Conservation (phyloP, 345 rosid species). For the rapeseed (Brassica napus) region Da-Ae NC_063446.1:4797001-4797500, state of each 20-base stretch:
- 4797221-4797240: slow-evolving; percentile 58
- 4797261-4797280: slow-evolving; percentile 52
- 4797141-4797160: slow-evolving; percentile 71
- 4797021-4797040: slow-evolving; percentile 50
- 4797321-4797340: slow-evolving; percentile 65
- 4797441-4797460: slow-evolving; percentile 42
- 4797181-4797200: slow-evolving; percentile 66
- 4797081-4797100: background rate
- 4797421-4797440: slow-evolving; percentile 46
- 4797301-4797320: slow-evolving; percentile 62
- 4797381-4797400: slow-evolving; percentile 43
- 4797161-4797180: slow-evolving; percentile 60
- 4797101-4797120: slow-evolving; percentile 64
- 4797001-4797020: slow-evolving; percentile 93
- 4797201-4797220: slow-evolving; percentile 45
- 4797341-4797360: slow-evolving; percentile 34
- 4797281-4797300: slow-evolving; percentile 47
- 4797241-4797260: slow-evolving; percentile 68
- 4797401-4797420: slow-evolving; percentile 61
- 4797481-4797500: background rate
- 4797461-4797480: slow-evolving; percentile 39
- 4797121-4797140: slow-evolving; percentile 76
- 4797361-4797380: slow-evolving; percentile 14
- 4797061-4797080: slow-evolving; percentile 4
- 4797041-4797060: background rate